Evolutionary conservation across 2,329 filamentous ascomycete species (phyloP).

Genomic region (Cryphonectria nitschkei): DNA sequence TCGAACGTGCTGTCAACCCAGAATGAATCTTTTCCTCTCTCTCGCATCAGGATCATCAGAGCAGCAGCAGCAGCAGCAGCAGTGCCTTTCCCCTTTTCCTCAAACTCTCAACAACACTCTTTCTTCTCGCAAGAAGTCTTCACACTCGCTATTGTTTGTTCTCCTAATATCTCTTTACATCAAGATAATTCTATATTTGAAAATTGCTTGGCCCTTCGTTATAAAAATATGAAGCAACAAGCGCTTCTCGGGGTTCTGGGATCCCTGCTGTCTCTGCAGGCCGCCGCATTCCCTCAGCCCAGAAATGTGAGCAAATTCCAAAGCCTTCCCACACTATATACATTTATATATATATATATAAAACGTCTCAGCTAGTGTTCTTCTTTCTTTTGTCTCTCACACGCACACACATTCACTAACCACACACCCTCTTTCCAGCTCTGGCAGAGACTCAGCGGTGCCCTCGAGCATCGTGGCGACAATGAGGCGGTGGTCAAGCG

Average conservation of each 20-base stretch:
- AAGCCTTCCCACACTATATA: background rate
- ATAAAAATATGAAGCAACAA: constrained; percentile 16
- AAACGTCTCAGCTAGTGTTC: too few relatives aligned
- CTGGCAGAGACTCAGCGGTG: constrained; percentile 14
- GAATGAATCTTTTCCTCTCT: constrained; percentile 8
- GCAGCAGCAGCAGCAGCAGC: constrained; percentile 9
- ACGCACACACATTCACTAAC: background rate
- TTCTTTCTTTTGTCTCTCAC: too few relatives aligned
- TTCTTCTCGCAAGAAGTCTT: background rate
- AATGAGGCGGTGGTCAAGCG: background rate
- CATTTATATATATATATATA: background rate
- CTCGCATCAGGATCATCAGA: background rate
- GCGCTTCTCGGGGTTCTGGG: constrained; percentile 16
- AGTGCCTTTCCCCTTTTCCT: constrained; percentile 1
- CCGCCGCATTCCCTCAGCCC: constrained; percentile 8
- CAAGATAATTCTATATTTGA: background rate
- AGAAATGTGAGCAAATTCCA: constrained; percentile 14
- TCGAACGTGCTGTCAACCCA: constrained; percentile 17
- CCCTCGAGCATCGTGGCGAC: constrained; percentile 3
- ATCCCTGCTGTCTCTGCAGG: constrained; percentile 9
- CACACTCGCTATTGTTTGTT: constrained; percentile 20
- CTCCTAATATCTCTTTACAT: background rate
- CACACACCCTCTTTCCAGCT: background rate
- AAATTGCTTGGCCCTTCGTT: background rate
- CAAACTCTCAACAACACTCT: background rate